Conservation (phyloP, 164 flowering plant species). For the Nelumbo lutea region DNA sequence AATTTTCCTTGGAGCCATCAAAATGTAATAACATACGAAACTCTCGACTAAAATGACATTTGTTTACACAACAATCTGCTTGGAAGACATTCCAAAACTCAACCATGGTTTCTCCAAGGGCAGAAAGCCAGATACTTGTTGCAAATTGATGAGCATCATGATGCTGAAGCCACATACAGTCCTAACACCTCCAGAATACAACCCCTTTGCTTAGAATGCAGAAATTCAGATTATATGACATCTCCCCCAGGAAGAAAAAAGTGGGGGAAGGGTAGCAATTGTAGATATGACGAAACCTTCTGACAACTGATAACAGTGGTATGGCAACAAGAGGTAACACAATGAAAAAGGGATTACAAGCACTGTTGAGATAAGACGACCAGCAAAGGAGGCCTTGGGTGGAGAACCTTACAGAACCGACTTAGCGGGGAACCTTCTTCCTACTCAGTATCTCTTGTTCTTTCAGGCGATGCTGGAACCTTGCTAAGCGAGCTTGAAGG, state of each 20-base stretch:
- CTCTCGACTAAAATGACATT: background rate
- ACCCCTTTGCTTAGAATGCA: background rate
- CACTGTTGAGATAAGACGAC: background rate
- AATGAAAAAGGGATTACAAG: conserved; percentile 13
- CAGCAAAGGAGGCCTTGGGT: background rate
- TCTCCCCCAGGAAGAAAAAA: too few species aligned
- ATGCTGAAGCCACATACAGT: background rate
- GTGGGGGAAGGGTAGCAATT: background rate
- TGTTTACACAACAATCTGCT: background rate
- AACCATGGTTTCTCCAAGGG: too few species aligned
- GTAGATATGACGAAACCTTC: conserved; percentile 5
- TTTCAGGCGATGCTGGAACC: conserved; percentile 92
- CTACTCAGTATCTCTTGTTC: conserved; percentile 96
- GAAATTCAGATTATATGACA: too few species aligned
- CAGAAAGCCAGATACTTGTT: background rate
- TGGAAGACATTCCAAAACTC: background rate
- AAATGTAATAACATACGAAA: background rate
- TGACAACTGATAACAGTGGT: conserved; percentile 7
- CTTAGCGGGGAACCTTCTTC: conserved; percentile 68
- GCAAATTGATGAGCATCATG: background rate
- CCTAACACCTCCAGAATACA: background rate
- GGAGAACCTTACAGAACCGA: background rate
- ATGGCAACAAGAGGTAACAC: background rate
- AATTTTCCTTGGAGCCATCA: too few species aligned
- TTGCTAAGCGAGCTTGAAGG: conserved; percentile 94